phyloP scores from a whole-genome alignment of 148 eudicot genomes.

The Chenopodium suecicum region DNA sequence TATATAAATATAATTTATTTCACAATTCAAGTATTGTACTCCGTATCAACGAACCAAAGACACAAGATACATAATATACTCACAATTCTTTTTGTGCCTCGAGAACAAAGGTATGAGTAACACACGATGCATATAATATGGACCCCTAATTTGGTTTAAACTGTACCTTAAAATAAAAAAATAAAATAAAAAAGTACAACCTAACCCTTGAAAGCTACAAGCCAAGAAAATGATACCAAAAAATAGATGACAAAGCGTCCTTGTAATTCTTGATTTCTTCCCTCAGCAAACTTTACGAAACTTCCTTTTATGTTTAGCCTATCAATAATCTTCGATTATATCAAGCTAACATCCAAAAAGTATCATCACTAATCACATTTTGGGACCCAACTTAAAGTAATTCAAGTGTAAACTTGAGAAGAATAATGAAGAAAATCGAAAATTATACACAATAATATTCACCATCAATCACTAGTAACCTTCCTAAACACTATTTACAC shows the following conservation, averaged over 20 bases:
- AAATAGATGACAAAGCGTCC: neutral
- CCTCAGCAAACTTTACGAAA: neutral
- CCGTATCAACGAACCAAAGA: neutral
- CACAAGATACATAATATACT: neutral
- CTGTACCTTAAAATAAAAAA: neutral
- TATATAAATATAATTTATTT: neutral
- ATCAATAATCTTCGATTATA: no score
- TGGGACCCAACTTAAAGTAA: no score
- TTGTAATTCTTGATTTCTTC: neutral
- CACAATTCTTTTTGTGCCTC: slow-evolving; percentile 7
- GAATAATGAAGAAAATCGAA: no score
- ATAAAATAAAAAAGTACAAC: neutral
- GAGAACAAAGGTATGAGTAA: neutral
- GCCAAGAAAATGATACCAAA: slow-evolving; percentile 5
- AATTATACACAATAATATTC: no score
- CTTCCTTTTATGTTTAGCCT: neutral
- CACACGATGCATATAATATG: neutral
- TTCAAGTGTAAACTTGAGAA: no score
- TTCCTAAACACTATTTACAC: no score
- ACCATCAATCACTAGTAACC: no score
- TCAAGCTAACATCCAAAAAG: no score
- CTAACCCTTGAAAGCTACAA: neutral
- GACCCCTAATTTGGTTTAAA: neutral
- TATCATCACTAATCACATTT: no score
- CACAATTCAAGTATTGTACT: neutral